Evolutionary conservation across 495 filamentous ascomycete genomes (phyloP).

Genomic region (Rhypophila decipiens): DNA sequence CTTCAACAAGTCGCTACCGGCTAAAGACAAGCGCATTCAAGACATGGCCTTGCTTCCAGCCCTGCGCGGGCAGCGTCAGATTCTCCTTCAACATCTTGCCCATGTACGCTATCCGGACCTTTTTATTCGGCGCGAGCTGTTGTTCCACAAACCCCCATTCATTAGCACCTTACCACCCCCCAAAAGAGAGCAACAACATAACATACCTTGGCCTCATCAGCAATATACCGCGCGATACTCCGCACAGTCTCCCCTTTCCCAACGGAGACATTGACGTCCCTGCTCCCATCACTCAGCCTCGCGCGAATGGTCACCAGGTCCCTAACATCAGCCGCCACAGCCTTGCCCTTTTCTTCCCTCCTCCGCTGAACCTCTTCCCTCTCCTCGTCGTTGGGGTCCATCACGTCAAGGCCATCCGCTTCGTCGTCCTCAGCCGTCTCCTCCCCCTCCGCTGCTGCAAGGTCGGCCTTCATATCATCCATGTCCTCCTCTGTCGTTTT

Average conservation of each 20-base stretch:
- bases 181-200: neutral
- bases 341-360: conserved; percentile 62
- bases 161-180: neutral
- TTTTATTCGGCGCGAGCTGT: conserved; percentile 46
- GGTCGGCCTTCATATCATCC: conserved; percentile 36
- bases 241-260: conserved; percentile 57
- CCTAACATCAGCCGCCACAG: conserved; percentile 31
- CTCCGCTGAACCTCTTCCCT: conserved; percentile 52
- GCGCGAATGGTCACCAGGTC: conserved; percentile 57
- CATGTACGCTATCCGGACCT: conserved; percentile 67
- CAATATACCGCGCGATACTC: conserved; percentile 54
- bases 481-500: conserved; percentile 25
- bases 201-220: conserved; percentile 60
- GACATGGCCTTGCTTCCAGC: conserved; percentile 70
- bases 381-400: too few relatives aligned
- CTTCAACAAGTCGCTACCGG: conserved; percentile 30
- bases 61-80: conserved; percentile 55
- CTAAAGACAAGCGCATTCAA: conserved; percentile 73
- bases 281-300: conserved; percentile 63
- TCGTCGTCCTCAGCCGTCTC: conserved; percentile 30
- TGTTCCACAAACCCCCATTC: too few relatives aligned
- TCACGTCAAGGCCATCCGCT: conserved; percentile 41
- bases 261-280: conserved; percentile 57
- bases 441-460: conserved; percentile 37
- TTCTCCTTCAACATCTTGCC: conserved; percentile 71